phyloP scores from a whole-genome alignment of 108 stramenopile species.

The Discostella stelligeroides region DNA sequence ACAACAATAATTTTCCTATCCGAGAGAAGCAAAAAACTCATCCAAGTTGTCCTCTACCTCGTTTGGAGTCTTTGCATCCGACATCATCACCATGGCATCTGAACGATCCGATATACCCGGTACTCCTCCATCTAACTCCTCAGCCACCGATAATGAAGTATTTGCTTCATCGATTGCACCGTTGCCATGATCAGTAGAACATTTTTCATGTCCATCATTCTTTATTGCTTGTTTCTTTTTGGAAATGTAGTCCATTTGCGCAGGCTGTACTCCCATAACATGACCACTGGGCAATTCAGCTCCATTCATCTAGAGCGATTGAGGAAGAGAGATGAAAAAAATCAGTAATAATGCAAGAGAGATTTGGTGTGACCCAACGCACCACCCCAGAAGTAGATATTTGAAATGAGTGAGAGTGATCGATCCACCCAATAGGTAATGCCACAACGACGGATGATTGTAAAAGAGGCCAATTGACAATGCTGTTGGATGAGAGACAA shows the following conservation, averaged over 20 bases:
- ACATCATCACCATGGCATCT: neutral
- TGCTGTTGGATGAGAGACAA: too few species aligned
- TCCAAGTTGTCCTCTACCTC: constrained; percentile 62
- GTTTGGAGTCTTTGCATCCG: constrained; percentile 11
- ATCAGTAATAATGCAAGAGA: neutral
- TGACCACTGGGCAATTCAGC: constrained; percentile 67
- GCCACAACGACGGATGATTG: too few species aligned
- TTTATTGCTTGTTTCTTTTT: constrained; percentile 15
- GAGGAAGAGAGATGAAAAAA: constrained; percentile 3
- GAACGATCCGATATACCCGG: neutral
- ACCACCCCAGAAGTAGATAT: too few species aligned
- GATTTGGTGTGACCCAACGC: too few species aligned
- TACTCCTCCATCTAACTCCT: neutral
- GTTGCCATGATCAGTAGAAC: neutral
- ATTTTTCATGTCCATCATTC: neutral
- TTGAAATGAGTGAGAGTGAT: too few species aligned
- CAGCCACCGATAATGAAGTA: neutral
- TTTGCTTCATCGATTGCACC: neutral
- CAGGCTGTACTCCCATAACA: constrained; percentile 60
- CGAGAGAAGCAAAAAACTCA: constrained; percentile 71
- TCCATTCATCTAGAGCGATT: constrained; percentile 58
- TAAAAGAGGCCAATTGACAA: too few species aligned
- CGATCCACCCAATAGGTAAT: too few species aligned
- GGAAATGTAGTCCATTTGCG: constrained; percentile 49
- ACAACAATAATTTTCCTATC: too few species aligned